These are phyloP conservation scores for Aspergillus sparsus DNA, from an alignment of 495 filamentous ascomycete species.

Conservation along the genomic window DNA sequence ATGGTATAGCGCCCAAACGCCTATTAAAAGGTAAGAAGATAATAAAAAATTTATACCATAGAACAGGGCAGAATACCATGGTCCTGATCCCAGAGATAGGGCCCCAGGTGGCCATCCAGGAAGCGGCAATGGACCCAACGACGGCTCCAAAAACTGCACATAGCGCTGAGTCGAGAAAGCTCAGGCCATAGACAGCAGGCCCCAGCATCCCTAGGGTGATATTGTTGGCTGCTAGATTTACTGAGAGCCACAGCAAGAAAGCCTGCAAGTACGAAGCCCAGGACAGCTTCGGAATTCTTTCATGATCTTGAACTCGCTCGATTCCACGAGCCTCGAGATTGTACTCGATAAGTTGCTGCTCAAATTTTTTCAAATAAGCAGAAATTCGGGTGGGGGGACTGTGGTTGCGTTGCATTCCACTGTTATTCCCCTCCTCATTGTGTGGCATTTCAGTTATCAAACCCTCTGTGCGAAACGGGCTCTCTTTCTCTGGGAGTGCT, in stretches of 20 bases:
- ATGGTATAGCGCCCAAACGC: slow-evolving; percentile 72
- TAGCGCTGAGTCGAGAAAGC: slow-evolving; percentile 65
- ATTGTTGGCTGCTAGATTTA: slow-evolving; percentile 78
- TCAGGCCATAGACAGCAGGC: slow-evolving; percentile 65
- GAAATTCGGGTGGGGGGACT: slow-evolving; percentile 32
- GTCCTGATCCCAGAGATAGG: slow-evolving; percentile 70
- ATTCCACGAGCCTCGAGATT: slow-evolving; percentile 75
- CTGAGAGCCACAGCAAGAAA: slow-evolving; percentile 69
- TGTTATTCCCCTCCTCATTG: slow-evolving; percentile 27
- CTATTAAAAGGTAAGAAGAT: slow-evolving; percentile 26
- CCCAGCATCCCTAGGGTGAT: slow-evolving; percentile 74
- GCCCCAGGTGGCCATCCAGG: slow-evolving; percentile 74
- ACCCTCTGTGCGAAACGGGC: slow-evolving; percentile 13
- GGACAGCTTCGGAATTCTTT: slow-evolving; percentile 55
- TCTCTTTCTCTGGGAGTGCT: slow-evolving; percentile 30
- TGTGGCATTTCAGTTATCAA: slow-evolving; percentile 18
- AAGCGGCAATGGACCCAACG: slow-evolving; percentile 59
- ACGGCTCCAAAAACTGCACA: slow-evolving; percentile 65
- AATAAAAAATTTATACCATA: neutral
- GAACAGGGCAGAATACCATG: slow-evolving; percentile 44
- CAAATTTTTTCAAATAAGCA: slow-evolving; percentile 37
- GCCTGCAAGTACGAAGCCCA: slow-evolving; percentile 63
- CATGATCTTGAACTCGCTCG: slow-evolving; percentile 63
- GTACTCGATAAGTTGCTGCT: slow-evolving; percentile 50
- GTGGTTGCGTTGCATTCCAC: slow-evolving; percentile 22